Evolutionary conservation across 164 flowering plant genomes (phyloP).

Genomic region (Brasenia schreberi): DNA sequence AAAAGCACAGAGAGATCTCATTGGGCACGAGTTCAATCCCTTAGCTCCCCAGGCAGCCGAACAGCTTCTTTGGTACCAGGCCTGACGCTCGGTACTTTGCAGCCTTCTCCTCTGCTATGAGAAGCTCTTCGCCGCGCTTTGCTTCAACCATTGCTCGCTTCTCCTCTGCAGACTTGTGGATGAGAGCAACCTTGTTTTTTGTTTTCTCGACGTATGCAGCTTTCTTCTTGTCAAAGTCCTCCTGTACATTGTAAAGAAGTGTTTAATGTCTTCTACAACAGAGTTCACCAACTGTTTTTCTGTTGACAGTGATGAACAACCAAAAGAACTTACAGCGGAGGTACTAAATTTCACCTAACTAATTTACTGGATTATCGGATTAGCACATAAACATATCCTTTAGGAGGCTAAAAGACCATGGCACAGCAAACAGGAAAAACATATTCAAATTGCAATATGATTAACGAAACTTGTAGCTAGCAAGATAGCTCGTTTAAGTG

Average conservation of each 20-base stretch:
- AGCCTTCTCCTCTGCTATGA: constrained; percentile 74
- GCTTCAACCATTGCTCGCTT: constrained; percentile 72
- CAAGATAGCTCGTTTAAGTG: too few relatives aligned
- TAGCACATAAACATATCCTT: too few relatives aligned
- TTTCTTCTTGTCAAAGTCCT: constrained; percentile 70
- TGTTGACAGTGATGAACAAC: too few relatives aligned
- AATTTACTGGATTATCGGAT: too few relatives aligned
- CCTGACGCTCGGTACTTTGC: constrained; percentile 84
- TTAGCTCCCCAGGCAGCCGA: constrained; percentile 41
- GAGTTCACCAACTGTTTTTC: too few relatives aligned
- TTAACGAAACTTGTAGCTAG: too few relatives aligned
- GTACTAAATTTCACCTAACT: too few relatives aligned
- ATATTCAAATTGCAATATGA: too few relatives aligned
- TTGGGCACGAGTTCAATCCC: neutral
- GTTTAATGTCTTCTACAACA: neutral
- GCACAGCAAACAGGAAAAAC: too few relatives aligned
- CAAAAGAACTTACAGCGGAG: too few relatives aligned
- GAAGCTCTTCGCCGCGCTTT: constrained; percentile 57
- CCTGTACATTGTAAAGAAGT: constrained; percentile 23
- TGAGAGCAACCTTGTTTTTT: constrained; percentile 56
- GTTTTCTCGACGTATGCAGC: constrained; percentile 67
- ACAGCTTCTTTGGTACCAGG: constrained; percentile 53
- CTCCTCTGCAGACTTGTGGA: constrained; percentile 84
- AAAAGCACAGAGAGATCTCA: neutral
- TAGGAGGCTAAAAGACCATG: too few relatives aligned